phyloP scores from a whole-genome alignment of 441 rosid genomes.

The Brassica hybrid region DNA sequence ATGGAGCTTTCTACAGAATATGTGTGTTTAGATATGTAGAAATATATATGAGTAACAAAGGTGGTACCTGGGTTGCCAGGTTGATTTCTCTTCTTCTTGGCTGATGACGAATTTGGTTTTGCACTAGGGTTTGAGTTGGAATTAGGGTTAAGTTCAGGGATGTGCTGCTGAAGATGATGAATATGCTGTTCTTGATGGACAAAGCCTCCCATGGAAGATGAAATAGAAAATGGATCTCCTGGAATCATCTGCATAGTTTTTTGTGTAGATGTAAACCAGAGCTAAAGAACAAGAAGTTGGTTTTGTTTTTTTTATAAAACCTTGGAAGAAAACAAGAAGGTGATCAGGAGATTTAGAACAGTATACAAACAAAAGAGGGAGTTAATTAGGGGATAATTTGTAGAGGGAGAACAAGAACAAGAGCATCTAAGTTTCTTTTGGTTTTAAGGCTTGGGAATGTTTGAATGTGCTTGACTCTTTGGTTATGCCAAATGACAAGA shows the following conservation, averaged over 20 bases:
- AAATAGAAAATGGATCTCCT: constrained; percentile 64
- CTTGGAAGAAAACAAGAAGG: constrained; percentile 51
- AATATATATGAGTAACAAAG: background rate
- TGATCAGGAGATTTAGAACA: constrained; percentile 44
- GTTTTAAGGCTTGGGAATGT: constrained; percentile 52
- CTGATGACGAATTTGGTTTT: constrained; percentile 43
- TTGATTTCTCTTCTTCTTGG: constrained; percentile 69
- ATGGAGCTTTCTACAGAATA: too few relatives aligned
- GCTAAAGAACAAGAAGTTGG: constrained; percentile 43
- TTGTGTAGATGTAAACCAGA: constrained; percentile 8
- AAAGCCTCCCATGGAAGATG: constrained; percentile 58
- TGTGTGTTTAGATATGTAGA: background rate
- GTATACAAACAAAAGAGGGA: constrained; percentile 50
- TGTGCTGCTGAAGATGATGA: constrained; percentile 43
- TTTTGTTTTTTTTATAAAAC: constrained; percentile 32
- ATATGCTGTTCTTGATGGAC: constrained; percentile 49
- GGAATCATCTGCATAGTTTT: constrained; percentile 67
- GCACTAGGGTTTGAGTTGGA: constrained; percentile 62
- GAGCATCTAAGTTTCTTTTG: constrained; percentile 44
- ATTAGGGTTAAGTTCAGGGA: constrained; percentile 40
- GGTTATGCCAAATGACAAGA: constrained; percentile 77
- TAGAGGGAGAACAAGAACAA: constrained; percentile 14
- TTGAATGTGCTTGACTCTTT: constrained; percentile 49
- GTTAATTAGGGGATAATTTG: constrained; percentile 45
- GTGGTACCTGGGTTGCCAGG: constrained; percentile 71